A percentile compares a stretch with the other conserved stretches of the same genome.
Evolutionary conservation across 2,329 filamentous ascomycete genomes (phyloP).

Genomic region (Fusarium napiforme): DNA sequence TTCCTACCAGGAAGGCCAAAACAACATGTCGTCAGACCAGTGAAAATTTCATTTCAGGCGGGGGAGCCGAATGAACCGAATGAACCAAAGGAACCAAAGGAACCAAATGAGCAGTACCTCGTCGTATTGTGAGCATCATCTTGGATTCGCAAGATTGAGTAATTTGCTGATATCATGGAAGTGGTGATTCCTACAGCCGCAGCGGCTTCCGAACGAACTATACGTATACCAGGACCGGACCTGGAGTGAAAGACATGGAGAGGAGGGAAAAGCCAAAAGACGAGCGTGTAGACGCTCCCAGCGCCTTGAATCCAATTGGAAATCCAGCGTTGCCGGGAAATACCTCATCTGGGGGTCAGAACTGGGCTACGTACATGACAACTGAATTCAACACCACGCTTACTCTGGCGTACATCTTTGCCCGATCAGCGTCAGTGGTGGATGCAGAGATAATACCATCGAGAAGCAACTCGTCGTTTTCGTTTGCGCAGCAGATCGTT

Average conservation of each 20-base stretch:
- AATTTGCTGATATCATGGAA: not conserved
- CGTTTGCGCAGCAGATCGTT: not conserved
- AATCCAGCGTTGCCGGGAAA: not conserved
- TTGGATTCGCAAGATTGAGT: not conserved
- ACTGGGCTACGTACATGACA: not conserved
- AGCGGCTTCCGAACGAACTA: not conserved
- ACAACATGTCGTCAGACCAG: not conserved
- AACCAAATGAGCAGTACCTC: not conserved
- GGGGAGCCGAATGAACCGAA: not conserved
- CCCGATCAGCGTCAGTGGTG: not conserved
- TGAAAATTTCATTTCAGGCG: rapidly evolving
- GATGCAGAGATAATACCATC: not conserved
- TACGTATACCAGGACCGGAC: not conserved
- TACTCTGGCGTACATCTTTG: slow-evolving; percentile 7
- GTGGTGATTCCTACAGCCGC: not conserved
- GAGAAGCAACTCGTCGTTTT: not conserved
- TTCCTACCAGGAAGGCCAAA: not conserved
- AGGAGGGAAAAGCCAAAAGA: not conserved
- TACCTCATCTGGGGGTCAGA: not conserved
- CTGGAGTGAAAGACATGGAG: not conserved
- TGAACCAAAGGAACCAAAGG: not conserved
- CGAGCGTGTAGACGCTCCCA: not conserved
- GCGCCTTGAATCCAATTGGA: not conserved
- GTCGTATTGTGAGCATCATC: not conserved
- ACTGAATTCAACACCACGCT: slow-evolving; percentile 4